Percentiles rank a stretch among this genome's conserved stretches.
Evolutionary conservation across 1,284 basidiomycete genomes (phyloP).

Genomic region (Ganoderma leucocontextum): DNA sequence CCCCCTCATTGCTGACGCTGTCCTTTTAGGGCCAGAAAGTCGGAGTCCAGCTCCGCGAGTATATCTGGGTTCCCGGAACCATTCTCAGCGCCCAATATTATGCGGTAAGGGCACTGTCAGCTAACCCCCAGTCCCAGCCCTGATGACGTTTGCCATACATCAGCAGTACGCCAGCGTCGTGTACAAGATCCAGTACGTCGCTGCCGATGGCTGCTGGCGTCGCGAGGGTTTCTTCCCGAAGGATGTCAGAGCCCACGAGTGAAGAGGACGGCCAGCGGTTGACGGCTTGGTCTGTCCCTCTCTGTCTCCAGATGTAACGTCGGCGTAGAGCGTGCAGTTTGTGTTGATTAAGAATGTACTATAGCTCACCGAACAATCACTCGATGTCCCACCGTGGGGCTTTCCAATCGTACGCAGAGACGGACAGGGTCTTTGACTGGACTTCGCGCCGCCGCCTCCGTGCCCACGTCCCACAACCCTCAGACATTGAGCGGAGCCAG

Average conservation of each 20-base stretch:
- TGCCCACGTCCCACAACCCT: not conserved
- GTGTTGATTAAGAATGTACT: not conserved
- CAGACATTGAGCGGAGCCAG: not conserved
- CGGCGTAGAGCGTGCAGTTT: not conserved
- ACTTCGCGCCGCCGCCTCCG: not conserved
- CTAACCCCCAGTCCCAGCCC: no score
- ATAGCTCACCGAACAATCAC: not conserved
- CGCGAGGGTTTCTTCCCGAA: conserved; percentile 16
- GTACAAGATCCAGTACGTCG: conserved; percentile 23
- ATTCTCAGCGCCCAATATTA: conserved; percentile 35
- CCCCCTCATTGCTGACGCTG: not conserved
- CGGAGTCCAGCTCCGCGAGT: conserved; percentile 46
- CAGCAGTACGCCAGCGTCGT: conserved; percentile 17
- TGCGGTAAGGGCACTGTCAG: conserved; percentile 23
- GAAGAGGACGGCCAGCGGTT: not conserved
- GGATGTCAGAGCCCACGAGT: conserved; percentile 19
- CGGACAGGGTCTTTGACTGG: not conserved
- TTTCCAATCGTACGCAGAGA: not conserved
- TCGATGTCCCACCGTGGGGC: not conserved
- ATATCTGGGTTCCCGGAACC: conserved; percentile 44
- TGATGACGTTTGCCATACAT: not conserved
- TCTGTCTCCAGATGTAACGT: not conserved
- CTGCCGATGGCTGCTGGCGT: conserved; percentile 18
- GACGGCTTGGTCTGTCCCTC: not conserved
- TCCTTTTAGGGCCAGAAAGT: conserved; percentile 49